Evolutionary conservation across 768 basidiomycete species (phyloP).

Genomic region (Hericium coralloides): DNA sequence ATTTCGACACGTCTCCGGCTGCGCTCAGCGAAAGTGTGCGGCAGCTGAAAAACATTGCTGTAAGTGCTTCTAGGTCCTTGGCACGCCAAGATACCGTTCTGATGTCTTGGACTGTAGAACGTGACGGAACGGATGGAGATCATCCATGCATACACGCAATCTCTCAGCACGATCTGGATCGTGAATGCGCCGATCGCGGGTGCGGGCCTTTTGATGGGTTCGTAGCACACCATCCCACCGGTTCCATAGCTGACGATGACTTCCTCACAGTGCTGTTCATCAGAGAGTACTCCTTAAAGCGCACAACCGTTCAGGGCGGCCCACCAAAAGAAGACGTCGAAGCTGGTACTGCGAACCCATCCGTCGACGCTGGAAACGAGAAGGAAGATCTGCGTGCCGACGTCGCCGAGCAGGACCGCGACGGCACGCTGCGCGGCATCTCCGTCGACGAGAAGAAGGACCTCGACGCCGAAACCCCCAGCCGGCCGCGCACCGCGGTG

Average conservation of each 20-base stretch:
- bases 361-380: background rate
- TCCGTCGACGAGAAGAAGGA: background rate
- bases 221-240: background rate
- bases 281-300: conserved; percentile 28
- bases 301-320: conserved; percentile 9
- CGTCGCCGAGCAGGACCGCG: background rate
- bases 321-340: conserved; percentile 17
- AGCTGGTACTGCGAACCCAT: background rate
- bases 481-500: background rate
- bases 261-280: conserved; percentile 23
- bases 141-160: conserved; percentile 28
- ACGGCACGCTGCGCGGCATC: background rate
- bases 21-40: conserved; percentile 21
- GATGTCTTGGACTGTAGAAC: conserved; percentile 15
- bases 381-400: background rate
- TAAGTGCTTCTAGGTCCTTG: conserved; percentile 10
- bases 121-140: conserved; percentile 21
- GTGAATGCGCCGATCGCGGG: conserved; percentile 25
- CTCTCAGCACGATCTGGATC: conserved; percentile 32
- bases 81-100: conserved; percentile 1
- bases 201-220: conserved; percentile 23
- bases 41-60: conserved; percentile 15
- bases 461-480: too few species aligned
- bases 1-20: conserved; percentile 13
- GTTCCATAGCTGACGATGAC: background rate